phyloP scores from a whole-genome alignment of 2,329 filamentous ascomycete genomes.

The Thelonectria rubi region DNA sequence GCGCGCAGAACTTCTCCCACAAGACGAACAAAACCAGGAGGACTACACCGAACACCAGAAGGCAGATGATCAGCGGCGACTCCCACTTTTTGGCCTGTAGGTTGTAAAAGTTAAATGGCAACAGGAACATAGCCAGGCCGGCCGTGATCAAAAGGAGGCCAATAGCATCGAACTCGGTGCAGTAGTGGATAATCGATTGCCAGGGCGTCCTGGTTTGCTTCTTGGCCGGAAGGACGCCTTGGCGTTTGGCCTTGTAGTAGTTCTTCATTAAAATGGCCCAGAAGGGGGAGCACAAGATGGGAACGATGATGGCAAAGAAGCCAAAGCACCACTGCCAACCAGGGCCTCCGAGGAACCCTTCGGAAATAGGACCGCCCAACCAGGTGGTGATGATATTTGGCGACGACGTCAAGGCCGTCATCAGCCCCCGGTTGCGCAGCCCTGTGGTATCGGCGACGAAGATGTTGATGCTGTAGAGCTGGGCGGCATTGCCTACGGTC shows the following conservation, averaged over 20 bases:
- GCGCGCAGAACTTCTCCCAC: conserved; percentile 58
- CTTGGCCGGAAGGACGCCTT: conserved; percentile 37
- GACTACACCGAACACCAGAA: conserved; percentile 60
- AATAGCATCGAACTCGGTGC: conserved; percentile 44
- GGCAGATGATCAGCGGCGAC: conserved; percentile 55
- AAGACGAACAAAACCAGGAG: conserved; percentile 56
- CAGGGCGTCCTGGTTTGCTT: background rate
- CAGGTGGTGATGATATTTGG: conserved; percentile 74
- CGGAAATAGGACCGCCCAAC: conserved; percentile 66
- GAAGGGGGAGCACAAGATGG: conserved; percentile 69
- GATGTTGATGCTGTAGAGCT: conserved; percentile 69
- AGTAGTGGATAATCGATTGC: conserved; percentile 52
- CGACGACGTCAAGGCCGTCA: conserved; percentile 65
- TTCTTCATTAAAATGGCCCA: conserved; percentile 65
- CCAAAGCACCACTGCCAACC: conserved; percentile 77
- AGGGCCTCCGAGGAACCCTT: conserved; percentile 60
- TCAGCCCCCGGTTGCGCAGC: conserved; percentile 62
- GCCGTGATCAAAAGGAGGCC: conserved; percentile 60
- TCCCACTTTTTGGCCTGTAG: conserved; percentile 53
- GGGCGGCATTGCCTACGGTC: conserved; percentile 65
- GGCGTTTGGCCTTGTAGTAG: conserved; percentile 62
- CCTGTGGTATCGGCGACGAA: conserved; percentile 75
- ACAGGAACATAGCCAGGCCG: conserved; percentile 61
- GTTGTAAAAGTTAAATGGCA: conserved; percentile 65
- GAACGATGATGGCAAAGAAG: conserved; percentile 71